Evolutionary conservation across 2,329 filamentous ascomycete species (phyloP).

Genomic region (Coniella lustricola): DNA sequence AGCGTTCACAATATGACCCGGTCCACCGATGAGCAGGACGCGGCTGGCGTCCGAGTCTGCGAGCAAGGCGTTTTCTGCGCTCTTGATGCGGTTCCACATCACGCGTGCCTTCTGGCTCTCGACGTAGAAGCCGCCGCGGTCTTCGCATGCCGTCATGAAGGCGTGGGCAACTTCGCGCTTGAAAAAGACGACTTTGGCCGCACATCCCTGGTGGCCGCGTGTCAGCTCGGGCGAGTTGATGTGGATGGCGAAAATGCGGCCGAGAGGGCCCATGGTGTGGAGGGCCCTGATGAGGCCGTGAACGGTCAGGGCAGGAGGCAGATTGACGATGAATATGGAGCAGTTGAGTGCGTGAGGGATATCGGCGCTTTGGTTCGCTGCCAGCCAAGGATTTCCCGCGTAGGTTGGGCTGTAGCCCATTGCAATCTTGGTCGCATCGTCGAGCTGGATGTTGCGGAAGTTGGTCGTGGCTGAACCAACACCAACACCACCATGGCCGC

Average conservation of each 20-base stretch:
- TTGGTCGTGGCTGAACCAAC: too few species aligned
- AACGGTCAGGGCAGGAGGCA: slow-evolving; percentile 37
- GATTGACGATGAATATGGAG: slow-evolving; percentile 45
- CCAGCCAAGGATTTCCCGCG: slow-evolving; percentile 29
- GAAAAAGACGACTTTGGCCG: slow-evolving; percentile 46
- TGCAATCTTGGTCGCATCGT: not conserved
- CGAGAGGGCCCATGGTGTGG: slow-evolving; percentile 37
- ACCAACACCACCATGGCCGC: not conserved
- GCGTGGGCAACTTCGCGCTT: slow-evolving; percentile 30
- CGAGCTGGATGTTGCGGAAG: not conserved
- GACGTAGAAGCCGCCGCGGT: slow-evolving; percentile 31
- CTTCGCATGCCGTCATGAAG: slow-evolving; percentile 21
- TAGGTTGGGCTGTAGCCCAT: slow-evolving; percentile 31
- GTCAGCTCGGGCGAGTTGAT: slow-evolving; percentile 41
- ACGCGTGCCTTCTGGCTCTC: slow-evolving; percentile 31
- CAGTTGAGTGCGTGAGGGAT: slow-evolving; percentile 39
- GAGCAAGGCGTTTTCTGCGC: slow-evolving; percentile 24
- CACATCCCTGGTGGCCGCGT: slow-evolving; percentile 29
- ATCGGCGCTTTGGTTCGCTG: slow-evolving; percentile 32
- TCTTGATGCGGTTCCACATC: slow-evolving; percentile 42
- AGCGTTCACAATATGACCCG: slow-evolving; percentile 36
- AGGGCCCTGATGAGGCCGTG: slow-evolving; percentile 38
- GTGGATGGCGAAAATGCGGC: slow-evolving; percentile 44
- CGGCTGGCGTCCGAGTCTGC: slow-evolving; percentile 29
- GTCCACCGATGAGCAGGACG: slow-evolving; percentile 44